Conservation (phyloP, 163 green algal species). For the Chlamydomonas reinhardtii region DNA sequence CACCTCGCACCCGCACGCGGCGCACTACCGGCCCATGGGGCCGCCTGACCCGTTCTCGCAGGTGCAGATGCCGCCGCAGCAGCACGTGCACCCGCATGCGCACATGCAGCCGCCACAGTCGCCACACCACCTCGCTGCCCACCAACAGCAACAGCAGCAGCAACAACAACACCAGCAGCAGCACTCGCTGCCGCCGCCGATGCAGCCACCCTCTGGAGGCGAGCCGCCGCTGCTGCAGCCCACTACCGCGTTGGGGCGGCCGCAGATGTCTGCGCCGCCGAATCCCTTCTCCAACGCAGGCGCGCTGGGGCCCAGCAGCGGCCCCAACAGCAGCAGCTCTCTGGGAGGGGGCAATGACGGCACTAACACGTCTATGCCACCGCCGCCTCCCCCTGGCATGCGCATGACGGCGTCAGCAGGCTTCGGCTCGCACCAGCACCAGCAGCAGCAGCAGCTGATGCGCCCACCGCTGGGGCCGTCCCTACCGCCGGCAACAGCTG, state of each 20-base stretch:
- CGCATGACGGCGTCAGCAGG: not conserved
- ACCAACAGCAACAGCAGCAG: constrained; percentile 3
- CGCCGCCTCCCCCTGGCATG: not conserved
- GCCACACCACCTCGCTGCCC: not conserved
- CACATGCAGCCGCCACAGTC: not conserved
- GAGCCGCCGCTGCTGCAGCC: constrained; percentile 7
- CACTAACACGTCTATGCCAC: not conserved
- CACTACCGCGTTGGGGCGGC: not conserved
- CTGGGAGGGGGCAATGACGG: too few relatives aligned
- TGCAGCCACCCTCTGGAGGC: too few relatives aligned
- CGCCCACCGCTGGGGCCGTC: not conserved
- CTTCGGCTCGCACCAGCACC: constrained; percentile 8
- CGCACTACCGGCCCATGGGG: not conserved
- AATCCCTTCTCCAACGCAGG: not conserved
- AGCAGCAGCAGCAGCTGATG: not conserved
- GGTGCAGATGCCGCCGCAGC: not conserved
- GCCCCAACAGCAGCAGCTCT: not conserved
- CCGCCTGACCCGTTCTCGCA: not conserved
- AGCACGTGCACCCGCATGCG: not conserved
- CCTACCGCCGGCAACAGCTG: too few relatives aligned
- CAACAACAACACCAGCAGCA: not conserved
- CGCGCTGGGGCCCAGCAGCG: not conserved
- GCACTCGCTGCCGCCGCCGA: too few relatives aligned
- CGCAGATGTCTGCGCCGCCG: not conserved
- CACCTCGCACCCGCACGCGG: not conserved